Evolutionary conservation across 768 basidiomycete genomes (phyloP).

Genomic region (Trametes coccinea): DNA sequence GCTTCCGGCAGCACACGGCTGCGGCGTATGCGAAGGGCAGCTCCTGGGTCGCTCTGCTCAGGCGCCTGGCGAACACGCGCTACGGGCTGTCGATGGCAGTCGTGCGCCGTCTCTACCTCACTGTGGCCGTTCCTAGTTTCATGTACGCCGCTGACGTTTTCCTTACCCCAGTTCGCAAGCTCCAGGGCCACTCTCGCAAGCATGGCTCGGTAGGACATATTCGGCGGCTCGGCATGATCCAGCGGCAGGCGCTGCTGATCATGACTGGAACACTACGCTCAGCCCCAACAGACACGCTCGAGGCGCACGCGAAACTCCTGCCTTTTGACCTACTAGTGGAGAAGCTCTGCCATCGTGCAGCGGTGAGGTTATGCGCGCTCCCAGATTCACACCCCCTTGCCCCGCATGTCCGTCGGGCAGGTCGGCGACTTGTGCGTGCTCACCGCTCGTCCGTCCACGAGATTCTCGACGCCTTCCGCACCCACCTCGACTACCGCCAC

Average conservation of each 20-base stretch:
- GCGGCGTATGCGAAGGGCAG: no score
- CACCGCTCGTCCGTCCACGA: slow-evolving; percentile 28
- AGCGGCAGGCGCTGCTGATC: slow-evolving; percentile 24
- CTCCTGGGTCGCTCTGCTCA: no score
- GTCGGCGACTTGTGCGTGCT: neutral
- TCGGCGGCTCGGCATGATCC: slow-evolving; percentile 21
- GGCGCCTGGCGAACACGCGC: no score
- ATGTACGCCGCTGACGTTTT: neutral
- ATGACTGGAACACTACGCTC: slow-evolving; percentile 30
- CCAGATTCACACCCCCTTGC: slow-evolving; percentile 24
- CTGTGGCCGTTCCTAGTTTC: no score
- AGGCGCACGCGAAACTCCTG: slow-evolving; percentile 24
- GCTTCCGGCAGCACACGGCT: no score
- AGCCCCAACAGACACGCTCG: slow-evolving; percentile 25
- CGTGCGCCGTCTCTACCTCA: no score
- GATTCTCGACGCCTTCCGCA: slow-evolving; percentile 16
- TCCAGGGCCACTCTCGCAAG: neutral
- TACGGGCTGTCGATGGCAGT: no score
- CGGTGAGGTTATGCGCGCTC: slow-evolving; percentile 24
- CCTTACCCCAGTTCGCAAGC: neutral
- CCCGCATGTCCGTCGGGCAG: slow-evolving; percentile 5
- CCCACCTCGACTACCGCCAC: slow-evolving; percentile 19
- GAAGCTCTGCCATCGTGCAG: slow-evolving; percentile 13
- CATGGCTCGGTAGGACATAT: slow-evolving; percentile 9
- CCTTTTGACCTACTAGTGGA: slow-evolving; percentile 25